Percentiles rank a stretch among this genome's conserved stretches.
These are phyloP conservation scores for Boechera divaricarpa DNA, from an alignment of 345 rosid genomes.

Conservation along the genomic window DNA sequence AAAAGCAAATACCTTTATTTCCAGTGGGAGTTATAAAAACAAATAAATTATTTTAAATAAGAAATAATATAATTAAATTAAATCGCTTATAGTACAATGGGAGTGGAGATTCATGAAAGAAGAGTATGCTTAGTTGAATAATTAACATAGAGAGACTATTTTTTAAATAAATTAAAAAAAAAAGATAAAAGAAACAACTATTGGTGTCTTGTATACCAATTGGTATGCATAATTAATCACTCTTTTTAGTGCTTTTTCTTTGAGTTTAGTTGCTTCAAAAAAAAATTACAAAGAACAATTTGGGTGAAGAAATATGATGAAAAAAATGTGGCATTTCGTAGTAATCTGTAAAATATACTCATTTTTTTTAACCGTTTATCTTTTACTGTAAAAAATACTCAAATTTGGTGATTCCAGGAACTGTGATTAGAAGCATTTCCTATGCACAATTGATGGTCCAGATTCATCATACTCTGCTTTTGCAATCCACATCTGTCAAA, in stretches of 20 bases:
- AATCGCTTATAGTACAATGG: background rate
- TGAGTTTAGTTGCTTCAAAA: constrained; percentile 27
- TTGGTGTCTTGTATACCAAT: background rate
- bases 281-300: constrained; percentile 26
- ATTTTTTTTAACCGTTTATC: background rate
- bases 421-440: constrained; percentile 64
- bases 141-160: background rate
- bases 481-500: constrained; percentile 69
- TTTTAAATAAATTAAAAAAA: too few relatives aligned
- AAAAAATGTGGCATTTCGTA: constrained; percentile 9
- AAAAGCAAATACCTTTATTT: too few relatives aligned
- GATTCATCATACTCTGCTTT: constrained; percentile 73
- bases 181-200: background rate
- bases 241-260: background rate
- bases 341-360: background rate
- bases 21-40: too few relatives aligned
- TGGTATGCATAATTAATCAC: constrained; percentile 17
- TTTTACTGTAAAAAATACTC: too few relatives aligned
- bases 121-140: background rate
- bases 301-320: constrained; percentile 10
- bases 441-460: constrained; percentile 73
- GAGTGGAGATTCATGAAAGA: background rate
- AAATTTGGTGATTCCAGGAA: constrained; percentile 1
- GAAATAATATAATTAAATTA: background rate
- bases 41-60: background rate